These are phyloP conservation scores for Ogataea chonburiensis DNA, from an alignment of 805 yeast genomes.

Conservation along the genomic window DNA sequence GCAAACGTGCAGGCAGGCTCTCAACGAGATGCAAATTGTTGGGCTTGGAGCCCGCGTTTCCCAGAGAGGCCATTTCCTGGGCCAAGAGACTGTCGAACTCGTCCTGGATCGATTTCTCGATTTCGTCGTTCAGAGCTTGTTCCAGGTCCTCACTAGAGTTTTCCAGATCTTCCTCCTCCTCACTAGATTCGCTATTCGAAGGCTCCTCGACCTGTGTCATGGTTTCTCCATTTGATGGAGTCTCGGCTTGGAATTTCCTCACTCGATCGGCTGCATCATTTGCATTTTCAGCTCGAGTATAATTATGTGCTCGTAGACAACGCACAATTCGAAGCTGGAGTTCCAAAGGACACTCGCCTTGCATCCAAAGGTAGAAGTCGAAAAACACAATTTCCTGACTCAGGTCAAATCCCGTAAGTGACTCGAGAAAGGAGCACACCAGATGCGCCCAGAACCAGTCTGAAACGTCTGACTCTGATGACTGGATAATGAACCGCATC, in stretches of 20 bases:
- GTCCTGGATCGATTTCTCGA: conserved; percentile 42
- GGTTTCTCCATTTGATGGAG: conserved; percentile 18
- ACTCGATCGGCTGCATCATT: conserved; percentile 4
- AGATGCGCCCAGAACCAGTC: conserved; percentile 73
- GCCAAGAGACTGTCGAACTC: conserved; percentile 53
- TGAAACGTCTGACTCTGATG: conserved; percentile 55
- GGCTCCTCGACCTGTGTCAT: conserved; percentile 16
- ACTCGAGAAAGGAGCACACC: conserved; percentile 43
- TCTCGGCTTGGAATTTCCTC: too few relatives aligned
- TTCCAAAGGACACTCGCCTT: conserved; percentile 61
- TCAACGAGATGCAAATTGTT: conserved; percentile 1
- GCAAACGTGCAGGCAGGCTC: background rate
- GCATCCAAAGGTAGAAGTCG: conserved; percentile 69
- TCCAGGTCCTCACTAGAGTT: conserved; percentile 27
- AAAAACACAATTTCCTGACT: conserved; percentile 52
- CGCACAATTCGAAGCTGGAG: conserved; percentile 10
- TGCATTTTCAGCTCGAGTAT: conserved; percentile 26
- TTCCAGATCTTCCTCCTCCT: conserved; percentile 34
- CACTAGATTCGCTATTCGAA: conserved; percentile 29
- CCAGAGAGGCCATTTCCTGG: conserved; percentile 40
- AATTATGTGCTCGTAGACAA: conserved; percentile 36
- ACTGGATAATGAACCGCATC: conserved; percentile 66
- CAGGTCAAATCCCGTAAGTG: conserved; percentile 25
- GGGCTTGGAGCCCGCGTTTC: background rate
- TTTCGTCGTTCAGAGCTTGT: conserved; percentile 30